These are phyloP conservation scores for Mycena albidolilacea DNA, from an alignment of 768 basidiomycete genomes.

Conservation along the genomic window DNA sequence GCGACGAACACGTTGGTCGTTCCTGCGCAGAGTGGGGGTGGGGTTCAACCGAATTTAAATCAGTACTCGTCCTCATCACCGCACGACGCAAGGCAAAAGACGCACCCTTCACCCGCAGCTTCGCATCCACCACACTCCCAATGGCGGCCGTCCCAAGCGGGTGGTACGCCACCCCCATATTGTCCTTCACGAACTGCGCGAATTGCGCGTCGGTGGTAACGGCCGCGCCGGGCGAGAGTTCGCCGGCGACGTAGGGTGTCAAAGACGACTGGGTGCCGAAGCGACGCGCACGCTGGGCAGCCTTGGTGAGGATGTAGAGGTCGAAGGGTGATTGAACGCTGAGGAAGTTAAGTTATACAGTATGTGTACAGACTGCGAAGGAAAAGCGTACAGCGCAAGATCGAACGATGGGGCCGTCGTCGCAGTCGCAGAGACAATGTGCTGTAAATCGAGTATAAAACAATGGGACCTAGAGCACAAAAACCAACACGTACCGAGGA, in stretches of 20 bases:
- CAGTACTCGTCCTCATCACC: neutral
- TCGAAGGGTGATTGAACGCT: slow-evolving; percentile 24
- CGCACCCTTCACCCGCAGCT: slow-evolving; percentile 12
- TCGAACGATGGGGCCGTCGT: slow-evolving; percentile 8
- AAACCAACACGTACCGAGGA: slow-evolving; percentile 3
- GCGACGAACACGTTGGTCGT: slow-evolving; percentile 19
- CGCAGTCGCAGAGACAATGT: slow-evolving; percentile 20
- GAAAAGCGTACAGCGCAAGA: slow-evolving; percentile 17
- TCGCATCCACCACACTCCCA: slow-evolving; percentile 11
- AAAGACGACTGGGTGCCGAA: neutral
- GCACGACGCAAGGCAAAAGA: neutral
- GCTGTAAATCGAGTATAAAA: slow-evolving; percentile 17
- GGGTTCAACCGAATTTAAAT: too few relatives aligned
- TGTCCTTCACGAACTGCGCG: slow-evolving; percentile 4
- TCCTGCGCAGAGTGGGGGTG: neutral
- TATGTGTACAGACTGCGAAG: neutral
- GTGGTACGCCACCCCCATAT: slow-evolving; percentile 8
- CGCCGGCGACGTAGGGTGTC: neutral
- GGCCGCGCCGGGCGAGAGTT: neutral
- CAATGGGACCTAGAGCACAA: neutral
- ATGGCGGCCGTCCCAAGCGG: slow-evolving; percentile 20
- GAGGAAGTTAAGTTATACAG: neutral
- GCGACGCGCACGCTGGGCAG: neutral
- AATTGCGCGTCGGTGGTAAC: neutral
- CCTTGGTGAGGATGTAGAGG: slow-evolving; percentile 22